These are phyloP conservation scores for Xylariaceae sp. DNA, from an alignment of 2,329 filamentous ascomycete species.

Conservation along the genomic window DNA sequence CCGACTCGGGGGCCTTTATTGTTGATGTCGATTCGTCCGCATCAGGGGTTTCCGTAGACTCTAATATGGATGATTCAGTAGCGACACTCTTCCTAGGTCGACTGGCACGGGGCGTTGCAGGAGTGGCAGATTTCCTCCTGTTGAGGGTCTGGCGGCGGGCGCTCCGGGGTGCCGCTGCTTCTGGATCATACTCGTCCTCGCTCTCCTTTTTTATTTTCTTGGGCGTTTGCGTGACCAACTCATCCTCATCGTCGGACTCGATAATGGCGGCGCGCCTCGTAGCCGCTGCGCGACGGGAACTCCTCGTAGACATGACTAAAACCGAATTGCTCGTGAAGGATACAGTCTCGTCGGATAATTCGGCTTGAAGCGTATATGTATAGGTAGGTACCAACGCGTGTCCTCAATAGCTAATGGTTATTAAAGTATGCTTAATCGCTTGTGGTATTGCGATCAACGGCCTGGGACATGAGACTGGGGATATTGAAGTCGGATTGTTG, in stretches of 20 bases:
- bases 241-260: constrained; percentile 74
- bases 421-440: constrained; percentile 2
- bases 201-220: constrained; percentile 51
- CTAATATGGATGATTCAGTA: constrained; percentile 40
- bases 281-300: constrained; percentile 41
- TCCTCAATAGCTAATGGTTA: not conserved
- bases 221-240: constrained; percentile 49
- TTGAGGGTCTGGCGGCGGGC: constrained; percentile 45
- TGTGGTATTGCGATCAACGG: not conserved
- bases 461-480: not conserved
- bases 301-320: constrained; percentile 30
- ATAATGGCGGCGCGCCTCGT: constrained; percentile 67
- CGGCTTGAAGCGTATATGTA: not conserved
- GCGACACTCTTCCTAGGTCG: constrained; percentile 38
- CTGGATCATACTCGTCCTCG: constrained; percentile 77
- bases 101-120: constrained; percentile 23
- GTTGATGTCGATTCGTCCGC: constrained; percentile 41
- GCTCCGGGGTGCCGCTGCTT: constrained; percentile 44
- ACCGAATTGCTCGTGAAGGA: constrained; percentile 1
- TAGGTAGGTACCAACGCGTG: not conserved
- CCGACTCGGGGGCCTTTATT: constrained; percentile 24
- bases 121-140: constrained; percentile 37
- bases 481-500: not conserved
- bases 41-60: constrained; percentile 57
- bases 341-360: not conserved